Conservation (phyloP, 2,329 filamentous ascomycete genomes). For the Aspergillus sp. region DNA sequence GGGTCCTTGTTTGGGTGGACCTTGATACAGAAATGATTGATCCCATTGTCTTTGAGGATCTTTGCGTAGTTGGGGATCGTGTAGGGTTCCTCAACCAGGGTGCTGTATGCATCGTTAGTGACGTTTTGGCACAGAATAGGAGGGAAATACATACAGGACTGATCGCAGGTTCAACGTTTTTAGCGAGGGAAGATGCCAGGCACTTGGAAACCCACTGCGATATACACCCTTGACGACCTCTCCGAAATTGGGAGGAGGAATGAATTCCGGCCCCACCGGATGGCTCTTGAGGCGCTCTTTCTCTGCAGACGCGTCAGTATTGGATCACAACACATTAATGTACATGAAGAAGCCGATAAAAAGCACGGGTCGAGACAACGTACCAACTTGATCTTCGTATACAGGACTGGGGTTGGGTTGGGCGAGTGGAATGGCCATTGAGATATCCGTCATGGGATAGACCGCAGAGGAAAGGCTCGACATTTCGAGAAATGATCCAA, state of each 20-base stretch:
- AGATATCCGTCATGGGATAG: neutral
- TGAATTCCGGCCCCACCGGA: slow-evolving; percentile 20
- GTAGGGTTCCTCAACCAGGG: slow-evolving; percentile 61
- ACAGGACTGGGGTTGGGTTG: neutral
- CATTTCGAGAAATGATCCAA: neutral
- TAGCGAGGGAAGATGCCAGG: slow-evolving; percentile 69
- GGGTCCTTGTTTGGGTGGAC: slow-evolving; percentile 86
- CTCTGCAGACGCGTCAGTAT: neutral
- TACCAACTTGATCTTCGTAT: neutral
- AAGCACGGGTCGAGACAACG: neutral
- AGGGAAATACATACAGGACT: slow-evolving; percentile 61
- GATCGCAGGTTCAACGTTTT: slow-evolving; percentile 69
- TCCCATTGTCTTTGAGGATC: slow-evolving; percentile 66
- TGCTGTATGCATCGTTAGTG: slow-evolving; percentile 40
- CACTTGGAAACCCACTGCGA: slow-evolving; percentile 74
- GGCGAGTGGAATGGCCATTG: neutral
- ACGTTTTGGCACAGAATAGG: neutral
- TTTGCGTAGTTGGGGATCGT: slow-evolving; percentile 45
- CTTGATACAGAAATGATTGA: slow-evolving; percentile 70
- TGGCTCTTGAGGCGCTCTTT: slow-evolving; percentile 28
- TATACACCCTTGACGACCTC: slow-evolving; percentile 72
- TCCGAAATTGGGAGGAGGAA: slow-evolving; percentile 70
- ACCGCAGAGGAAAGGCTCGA: neutral
- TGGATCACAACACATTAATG: neutral
- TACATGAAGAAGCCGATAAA: neutral